Conservation (phyloP, 768 basidiomycete genomes). For the Russula sp. region DNA sequence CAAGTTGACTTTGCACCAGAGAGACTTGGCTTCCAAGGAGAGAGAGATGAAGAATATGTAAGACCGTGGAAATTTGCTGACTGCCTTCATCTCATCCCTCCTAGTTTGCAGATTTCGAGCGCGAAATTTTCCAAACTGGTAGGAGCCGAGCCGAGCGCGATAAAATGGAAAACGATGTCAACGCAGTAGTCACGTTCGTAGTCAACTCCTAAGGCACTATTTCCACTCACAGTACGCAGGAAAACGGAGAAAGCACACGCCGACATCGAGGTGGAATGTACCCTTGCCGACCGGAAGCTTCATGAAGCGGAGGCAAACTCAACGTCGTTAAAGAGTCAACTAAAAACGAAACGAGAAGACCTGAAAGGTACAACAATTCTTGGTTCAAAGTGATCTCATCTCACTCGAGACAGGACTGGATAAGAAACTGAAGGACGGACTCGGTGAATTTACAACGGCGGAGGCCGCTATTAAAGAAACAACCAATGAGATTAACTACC, state of each 20-base stretch:
- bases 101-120: conserved; percentile 61
- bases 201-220: neutral
- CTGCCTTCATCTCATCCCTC: conserved; percentile 11
- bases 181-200: conserved; percentile 55
- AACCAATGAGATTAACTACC: conserved; percentile 42
- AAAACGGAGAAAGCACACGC: conserved; percentile 63
- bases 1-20: conserved; percentile 68
- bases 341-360: conserved; percentile 61
- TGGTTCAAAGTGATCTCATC: neutral
- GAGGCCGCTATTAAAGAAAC: conserved; percentile 51
- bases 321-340: conserved; percentile 55
- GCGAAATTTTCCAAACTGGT: conserved; percentile 62
- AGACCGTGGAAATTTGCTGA: conserved; percentile 34
- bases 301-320: conserved; percentile 64
- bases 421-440: conserved; percentile 42
- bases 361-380: conserved; percentile 49
- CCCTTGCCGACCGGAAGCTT: conserved; percentile 51
- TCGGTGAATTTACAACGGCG: conserved; percentile 44
- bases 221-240: conserved; percentile 40
- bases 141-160: conserved; percentile 58
- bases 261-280: conserved; percentile 45
- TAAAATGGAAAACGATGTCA: conserved; percentile 72
- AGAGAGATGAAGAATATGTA: conserved; percentile 68
- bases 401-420: conserved; percentile 45
- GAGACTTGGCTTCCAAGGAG: conserved; percentile 61